These are phyloP conservation scores for Aspergillus nidulans DNA, from an alignment of 495 filamentous ascomycete species.

Conservation along the genomic window DNA sequence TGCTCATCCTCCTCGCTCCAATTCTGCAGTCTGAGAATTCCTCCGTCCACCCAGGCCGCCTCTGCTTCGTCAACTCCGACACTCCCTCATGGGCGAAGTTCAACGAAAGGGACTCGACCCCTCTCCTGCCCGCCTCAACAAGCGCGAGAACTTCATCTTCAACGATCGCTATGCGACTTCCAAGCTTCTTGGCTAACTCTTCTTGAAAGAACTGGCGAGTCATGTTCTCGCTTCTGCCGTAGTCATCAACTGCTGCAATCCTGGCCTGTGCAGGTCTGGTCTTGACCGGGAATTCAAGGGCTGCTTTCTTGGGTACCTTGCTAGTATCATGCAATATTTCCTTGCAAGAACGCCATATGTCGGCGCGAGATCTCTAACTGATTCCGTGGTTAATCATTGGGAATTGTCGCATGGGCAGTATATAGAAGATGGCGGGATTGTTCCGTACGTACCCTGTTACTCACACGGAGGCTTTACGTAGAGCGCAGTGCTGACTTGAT, in stretches of 20 bases:
- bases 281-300: slow-evolving; percentile 7
- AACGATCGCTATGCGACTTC: slow-evolving; percentile 12
- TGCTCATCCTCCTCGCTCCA: slow-evolving; percentile 45
- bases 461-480: not conserved
- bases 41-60: not conserved
- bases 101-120: slow-evolving; percentile 1
- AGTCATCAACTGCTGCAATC: slow-evolving; percentile 20
- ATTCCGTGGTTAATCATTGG: slow-evolving; percentile 16
- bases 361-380: slow-evolving; percentile 11
- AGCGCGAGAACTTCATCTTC: not conserved
- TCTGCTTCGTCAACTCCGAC: slow-evolving; percentile 5
- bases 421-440: slow-evolving; percentile 13
- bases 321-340: not conserved
- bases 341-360: slow-evolving; percentile 12
- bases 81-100: slow-evolving; percentile 10
- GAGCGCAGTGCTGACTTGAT: not conserved
- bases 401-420: slow-evolving; percentile 13
- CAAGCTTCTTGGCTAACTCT: slow-evolving; percentile 21
- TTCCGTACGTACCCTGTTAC: slow-evolving; percentile 10
- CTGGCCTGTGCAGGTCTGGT: slow-evolving; percentile 14
- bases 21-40: slow-evolving; percentile 1
- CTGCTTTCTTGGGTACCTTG: not conserved
- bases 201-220: slow-evolving; percentile 11
- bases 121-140: slow-evolving; percentile 6
- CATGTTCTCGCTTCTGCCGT: not conserved